Base-by-base conservation (phyloP, 2,329 filamentous ascomycete species). In the Fusarium drepaniforme region DNA sequence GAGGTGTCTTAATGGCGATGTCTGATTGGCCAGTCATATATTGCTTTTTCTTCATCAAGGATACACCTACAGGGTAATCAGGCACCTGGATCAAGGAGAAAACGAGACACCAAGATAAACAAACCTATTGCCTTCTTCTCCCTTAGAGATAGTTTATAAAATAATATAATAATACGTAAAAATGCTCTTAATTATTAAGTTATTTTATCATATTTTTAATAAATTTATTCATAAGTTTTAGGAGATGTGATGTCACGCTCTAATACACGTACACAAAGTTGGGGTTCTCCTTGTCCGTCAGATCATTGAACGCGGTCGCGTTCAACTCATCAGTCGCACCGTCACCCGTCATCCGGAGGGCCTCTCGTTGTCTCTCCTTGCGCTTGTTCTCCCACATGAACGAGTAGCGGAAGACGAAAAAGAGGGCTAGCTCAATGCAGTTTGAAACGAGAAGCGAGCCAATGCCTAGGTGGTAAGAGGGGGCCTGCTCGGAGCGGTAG, bases 401-500 rank as follows among this genome's bases (percentile, higher is more conserved):
- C 3, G 82, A 75, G 37, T 81, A 82, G 3, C 85, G 80, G 33
- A 86, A 81, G 9, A 82, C 78, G 42, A 86, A 80, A 42, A 86
- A 83, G 3, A 85, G 76, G 5, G 70, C 69, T 1, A 85, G 72
- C 70, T 86, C 84, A 6, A 85, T 70, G 37, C 82, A 81, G 75
- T 85, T 83, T 23, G 83, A 80, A 4, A 85, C 82, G 18, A 87
- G 80, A n/a, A 86, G 80, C 0, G 83, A 84, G 16, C 82, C 82
- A 46, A 86, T 85, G 9, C 85, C 86, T 0, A 84, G 79, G 15
- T 75, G 78, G 30, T 86, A 86, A 5, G 79, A 80, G 6, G 84
- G 85, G 4, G 85, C 83, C 72, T 92, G 89, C n/a, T 84, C 77
- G 0, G 85, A 81, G 61, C 87, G 87, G 80, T 91, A 92, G 82